phyloP scores from a whole-genome alignment of 805 yeast genomes.

The Zygotorulaspora chibaensis region DNA sequence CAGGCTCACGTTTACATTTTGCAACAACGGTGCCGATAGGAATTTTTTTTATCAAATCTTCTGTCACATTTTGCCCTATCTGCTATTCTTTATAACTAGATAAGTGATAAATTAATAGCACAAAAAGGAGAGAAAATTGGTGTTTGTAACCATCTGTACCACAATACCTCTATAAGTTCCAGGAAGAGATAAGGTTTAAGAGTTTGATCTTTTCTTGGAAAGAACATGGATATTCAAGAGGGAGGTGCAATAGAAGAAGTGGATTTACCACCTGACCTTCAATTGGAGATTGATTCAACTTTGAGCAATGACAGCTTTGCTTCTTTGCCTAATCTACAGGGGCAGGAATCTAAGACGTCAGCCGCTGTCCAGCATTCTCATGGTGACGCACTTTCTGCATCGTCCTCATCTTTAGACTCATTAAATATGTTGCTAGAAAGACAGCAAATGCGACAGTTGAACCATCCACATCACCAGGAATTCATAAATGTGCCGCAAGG shows the following conservation, averaged over 20 bases:
- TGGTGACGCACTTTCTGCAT: conserved; percentile 16
- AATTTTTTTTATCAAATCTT: neutral
- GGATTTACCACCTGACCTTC: conserved; percentile 29
- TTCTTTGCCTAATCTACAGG: conserved; percentile 1
- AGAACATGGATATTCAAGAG: conserved; percentile 8
- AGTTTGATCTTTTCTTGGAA: neutral
- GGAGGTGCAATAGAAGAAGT: conserved; percentile 20
- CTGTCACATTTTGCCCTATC: neutral
- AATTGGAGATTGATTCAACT: conserved; percentile 17
- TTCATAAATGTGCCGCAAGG: conserved; percentile 26
- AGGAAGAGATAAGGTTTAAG: neutral
- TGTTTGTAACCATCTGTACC: too few relatives aligned
- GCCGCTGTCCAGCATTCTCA: conserved; percentile 2
- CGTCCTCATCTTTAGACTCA: conserved; percentile 37
- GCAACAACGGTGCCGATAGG: neutral
- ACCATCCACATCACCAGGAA: conserved; percentile 40
- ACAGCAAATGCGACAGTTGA: conserved; percentile 39
- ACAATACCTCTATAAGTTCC: too few relatives aligned
- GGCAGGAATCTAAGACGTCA: conserved; percentile 1
- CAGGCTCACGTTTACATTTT: neutral
- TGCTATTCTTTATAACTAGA: neutral
- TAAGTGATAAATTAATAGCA: neutral
- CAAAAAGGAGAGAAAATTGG: neutral
- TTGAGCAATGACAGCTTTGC: conserved; percentile 2
- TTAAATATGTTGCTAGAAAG: conserved; percentile 39